Evolutionary conservation across 2,329 filamentous ascomycete species (phyloP), one percentile per base, ranked within the genome.

Genomic region (Fusarium pseudoanthophilum): DNA sequence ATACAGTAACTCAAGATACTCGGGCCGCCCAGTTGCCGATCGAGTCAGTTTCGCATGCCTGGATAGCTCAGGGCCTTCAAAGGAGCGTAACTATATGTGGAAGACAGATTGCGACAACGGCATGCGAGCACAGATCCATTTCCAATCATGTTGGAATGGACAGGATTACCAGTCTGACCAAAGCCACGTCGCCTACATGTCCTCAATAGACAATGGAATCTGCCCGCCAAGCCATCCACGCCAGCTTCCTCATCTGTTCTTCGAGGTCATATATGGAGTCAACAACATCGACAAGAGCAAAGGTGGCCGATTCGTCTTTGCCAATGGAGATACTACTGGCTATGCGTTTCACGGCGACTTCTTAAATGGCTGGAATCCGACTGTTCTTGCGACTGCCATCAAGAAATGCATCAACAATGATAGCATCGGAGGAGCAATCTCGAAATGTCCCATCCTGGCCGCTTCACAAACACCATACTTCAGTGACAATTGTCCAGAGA

Each of bases 91-190:
- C 58, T 74, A 77, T n/a, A 76, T 76, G 74, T 74, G 62, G 59
- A 64, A 49, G 28, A 76, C 75, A 3, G 64, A 74, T 18, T 76
- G 75, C 7, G 52, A 72, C 21, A 76, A 76, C 34, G 75, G 75
- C 5, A 76, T 76, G 75, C 67, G 75, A 64, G 75, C 74, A 4
- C 75, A 76, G 14, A 45, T 76, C 26, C 75, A 76, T 26, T 76
- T 76, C n/a, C 75, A 75, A 28, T 68, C 75, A 11, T 76, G 75
- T 11, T 76, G 75, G 75, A 75, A 76, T 28, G 75, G 75, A 18
- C 63, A 66, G 10, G 72, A 70, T 42, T 77, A 76, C n/a, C 56
- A 74, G 10, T n/a, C 51, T 1, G 67, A 76, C 21, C 75, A 77
- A 43, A 76, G 74, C 21, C 75, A 76, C 60, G 58, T 76, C 15